Conservation (phyloP, 208 protist genomes). For the Acanthamoeba healyi region DNA sequence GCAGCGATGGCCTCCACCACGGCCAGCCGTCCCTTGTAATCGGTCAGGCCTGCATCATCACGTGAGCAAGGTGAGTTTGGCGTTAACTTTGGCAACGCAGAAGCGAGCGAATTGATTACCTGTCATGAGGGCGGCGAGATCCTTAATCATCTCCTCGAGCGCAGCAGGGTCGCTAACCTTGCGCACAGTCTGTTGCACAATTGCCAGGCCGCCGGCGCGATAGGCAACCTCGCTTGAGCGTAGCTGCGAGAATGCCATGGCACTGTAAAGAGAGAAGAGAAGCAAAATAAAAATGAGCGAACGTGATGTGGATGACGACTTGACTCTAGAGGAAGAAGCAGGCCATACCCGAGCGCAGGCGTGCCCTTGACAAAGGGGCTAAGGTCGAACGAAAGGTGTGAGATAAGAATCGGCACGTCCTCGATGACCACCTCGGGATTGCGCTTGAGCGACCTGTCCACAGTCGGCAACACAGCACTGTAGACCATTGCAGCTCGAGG, state of each 20-base stretch:
- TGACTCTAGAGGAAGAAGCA: not conserved
- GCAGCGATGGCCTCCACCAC: constrained; percentile 32
- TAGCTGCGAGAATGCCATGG: constrained; percentile 55
- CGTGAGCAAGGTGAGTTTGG: too few relatives aligned
- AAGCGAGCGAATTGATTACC: not conserved
- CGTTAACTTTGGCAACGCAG: not conserved
- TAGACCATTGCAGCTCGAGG: not conserved
- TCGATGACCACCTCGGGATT: constrained; percentile 72
- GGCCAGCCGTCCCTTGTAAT: constrained; percentile 57
- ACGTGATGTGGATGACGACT: too few relatives aligned
- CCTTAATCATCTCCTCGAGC: constrained; percentile 67
- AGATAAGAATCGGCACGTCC: constrained; percentile 46
- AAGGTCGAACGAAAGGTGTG: constrained; percentile 62
- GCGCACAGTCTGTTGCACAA: constrained; percentile 25
- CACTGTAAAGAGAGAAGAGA: not conserved
- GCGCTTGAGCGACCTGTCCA: constrained; percentile 72
- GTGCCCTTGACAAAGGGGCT: constrained; percentile 41
- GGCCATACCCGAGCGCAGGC: not conserved
- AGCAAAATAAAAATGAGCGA: not conserved
- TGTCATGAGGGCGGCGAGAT: constrained; percentile 2
- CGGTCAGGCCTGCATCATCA: not conserved
- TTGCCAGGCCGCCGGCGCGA: constrained; percentile 30
- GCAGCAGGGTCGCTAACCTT: constrained; percentile 13
- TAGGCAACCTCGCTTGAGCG: constrained; percentile 37
- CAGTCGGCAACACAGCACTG: constrained; percentile 33